phyloP scores from a whole-genome alignment of 306 rosid genomes.

The Betula pendula region DNA sequence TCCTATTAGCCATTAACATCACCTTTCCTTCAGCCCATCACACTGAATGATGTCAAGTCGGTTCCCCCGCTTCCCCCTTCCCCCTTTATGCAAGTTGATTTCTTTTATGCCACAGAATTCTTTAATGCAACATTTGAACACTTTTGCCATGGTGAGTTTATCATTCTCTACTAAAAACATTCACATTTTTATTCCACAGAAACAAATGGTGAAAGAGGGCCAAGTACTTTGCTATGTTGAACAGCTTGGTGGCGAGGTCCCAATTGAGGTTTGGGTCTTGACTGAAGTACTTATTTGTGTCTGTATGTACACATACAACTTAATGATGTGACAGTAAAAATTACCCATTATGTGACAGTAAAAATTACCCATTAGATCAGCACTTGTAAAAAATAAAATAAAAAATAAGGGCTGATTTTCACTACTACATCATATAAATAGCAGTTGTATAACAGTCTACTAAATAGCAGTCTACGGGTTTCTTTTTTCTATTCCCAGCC shows the following conservation, averaged over 20 bases:
- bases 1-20: not conserved
- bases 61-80: not conserved
- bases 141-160: not conserved
- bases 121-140: not conserved
- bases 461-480: too few relatives aligned
- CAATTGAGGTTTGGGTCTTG: constrained; percentile 65
- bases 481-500: not conserved
- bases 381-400: too few relatives aligned
- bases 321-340: too few relatives aligned
- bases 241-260: constrained; percentile 81
- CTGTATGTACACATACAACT: too few relatives aligned
- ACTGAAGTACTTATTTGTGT: constrained; percentile 11
- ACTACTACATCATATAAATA: too few relatives aligned
- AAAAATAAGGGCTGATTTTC: too few relatives aligned
- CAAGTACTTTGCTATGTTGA: constrained; percentile 81
- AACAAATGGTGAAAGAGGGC: constrained; percentile 77
- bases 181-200: constrained; percentile 46
- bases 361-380: too few relatives aligned
- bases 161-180: not conserved
- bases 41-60: not conserved
- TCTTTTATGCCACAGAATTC: not conserved
- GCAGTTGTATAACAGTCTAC: too few relatives aligned
- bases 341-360: too few relatives aligned
- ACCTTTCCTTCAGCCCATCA: not conserved
- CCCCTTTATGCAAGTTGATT: not conserved